Evolutionary conservation across 139 green algal species (phyloP).

Genomic region (Zygnema circumcarinatum): DNA sequence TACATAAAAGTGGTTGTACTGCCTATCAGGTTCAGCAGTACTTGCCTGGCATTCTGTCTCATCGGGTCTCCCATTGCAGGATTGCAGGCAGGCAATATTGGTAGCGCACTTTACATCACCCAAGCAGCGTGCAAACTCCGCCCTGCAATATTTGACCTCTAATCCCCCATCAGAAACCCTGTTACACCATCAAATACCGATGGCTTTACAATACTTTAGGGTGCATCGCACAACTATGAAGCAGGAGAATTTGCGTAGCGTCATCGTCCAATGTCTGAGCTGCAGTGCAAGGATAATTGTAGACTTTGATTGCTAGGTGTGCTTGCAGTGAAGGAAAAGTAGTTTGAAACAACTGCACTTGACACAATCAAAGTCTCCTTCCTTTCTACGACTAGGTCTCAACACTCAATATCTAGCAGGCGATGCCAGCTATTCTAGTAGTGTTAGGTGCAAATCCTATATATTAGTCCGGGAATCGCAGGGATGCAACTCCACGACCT

Average conservation of each 20-base stretch:
- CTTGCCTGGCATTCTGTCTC: conserved; percentile 78
- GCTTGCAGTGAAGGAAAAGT: no score
- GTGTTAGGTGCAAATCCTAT: no score
- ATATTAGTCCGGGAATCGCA: no score
- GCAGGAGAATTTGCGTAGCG: background rate
- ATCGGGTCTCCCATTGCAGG: conserved; percentile 76
- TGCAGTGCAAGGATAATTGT: background rate
- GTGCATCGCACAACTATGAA: background rate
- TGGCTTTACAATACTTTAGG: no score
- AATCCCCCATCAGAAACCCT: conserved; percentile 14
- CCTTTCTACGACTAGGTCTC: no score
- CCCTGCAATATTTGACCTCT: conserved; percentile 41
- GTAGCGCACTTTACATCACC: conserved; percentile 77
- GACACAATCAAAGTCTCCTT: no score
- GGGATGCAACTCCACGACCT: no score
- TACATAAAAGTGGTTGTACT: no score
- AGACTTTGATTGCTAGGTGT: background rate
- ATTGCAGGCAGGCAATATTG: conserved; percentile 83
- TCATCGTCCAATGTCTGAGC: background rate
- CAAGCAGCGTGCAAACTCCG: conserved; percentile 77
- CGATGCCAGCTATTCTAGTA: no score
- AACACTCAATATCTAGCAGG: no score
- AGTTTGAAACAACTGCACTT: no score
- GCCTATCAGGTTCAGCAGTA: no score
- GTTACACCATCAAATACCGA: background rate